Evolutionary conservation across 768 basidiomycete genomes (phyloP), one percentile per base, ranked within the genome.

Genomic region (Hortiboletus flavorubellus): DNA sequence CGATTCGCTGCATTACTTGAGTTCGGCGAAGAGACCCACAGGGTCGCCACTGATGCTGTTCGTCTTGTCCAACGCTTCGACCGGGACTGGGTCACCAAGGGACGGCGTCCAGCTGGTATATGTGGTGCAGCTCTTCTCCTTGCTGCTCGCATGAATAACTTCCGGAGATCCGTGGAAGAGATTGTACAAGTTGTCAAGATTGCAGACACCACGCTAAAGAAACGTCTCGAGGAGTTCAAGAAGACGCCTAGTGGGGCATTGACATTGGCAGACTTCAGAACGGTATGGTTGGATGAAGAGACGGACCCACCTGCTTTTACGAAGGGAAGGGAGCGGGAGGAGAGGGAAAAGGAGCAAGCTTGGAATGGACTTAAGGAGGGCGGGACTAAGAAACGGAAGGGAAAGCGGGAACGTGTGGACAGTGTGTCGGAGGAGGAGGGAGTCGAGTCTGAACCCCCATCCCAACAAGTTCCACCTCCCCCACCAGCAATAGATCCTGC

Each of bases 161-260:
- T 96, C 66, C 78, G 95, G 41, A 78, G 97, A 44, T 91, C 88
- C 26, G 80, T 98, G 11, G 91, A 95, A 67, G 97, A 99, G 72
- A 90, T 99, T 45, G 94, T 98, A 18, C 97, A 99, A 68, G 94
- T 99, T 15, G 97, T 98, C 61, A 99, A 98, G 74, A 97, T 98
- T 61, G 93, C 94, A n/a, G 94, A 98, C 65, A 87, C 86, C 11
- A 99, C 97, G 4, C 73, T 99, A 41, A 86, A 87, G 74, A 98
- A 96, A 71, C 83, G 97, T 16, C 75, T 99, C 15, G 90, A 94
- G 26, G 97, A 99, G 74, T 99, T 99, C 78, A 91, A 87, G 68
- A 84, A 82, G 61, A 98, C 94, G 2, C 86, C 88, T 0, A 92
- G 89, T 64, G 93, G 91, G 12, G 78, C 80, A 37, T 73, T 98